A percentile compares a stretch with the other conserved stretches of the same genome.
Conservation (phyloP, 2,329 filamentous ascomycete genomes). For the Periconia sp. region DNA sequence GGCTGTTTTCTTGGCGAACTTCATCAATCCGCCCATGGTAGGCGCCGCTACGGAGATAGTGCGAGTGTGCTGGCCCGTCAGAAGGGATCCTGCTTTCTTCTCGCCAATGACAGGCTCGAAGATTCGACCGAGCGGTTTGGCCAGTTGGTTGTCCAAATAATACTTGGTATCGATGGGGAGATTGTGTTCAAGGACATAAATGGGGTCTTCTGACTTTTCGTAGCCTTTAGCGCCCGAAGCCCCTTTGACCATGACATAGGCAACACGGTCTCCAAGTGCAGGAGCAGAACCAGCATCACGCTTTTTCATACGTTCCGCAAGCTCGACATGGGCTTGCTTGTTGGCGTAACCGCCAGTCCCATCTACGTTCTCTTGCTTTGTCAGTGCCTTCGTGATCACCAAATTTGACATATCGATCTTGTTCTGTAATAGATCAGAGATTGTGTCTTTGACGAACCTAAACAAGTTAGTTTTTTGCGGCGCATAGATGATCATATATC, state of each 20-base stretch:
- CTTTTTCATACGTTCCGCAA: constrained; percentile 95
- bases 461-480: constrained; percentile 38
- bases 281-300: constrained; percentile 94
- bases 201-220: constrained; percentile 94
- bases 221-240: constrained; percentile 89
- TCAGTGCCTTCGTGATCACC: constrained; percentile 95
- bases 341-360: constrained; percentile 65
- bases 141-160: constrained; percentile 96
- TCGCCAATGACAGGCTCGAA: constrained; percentile 98
- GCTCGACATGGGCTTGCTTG: constrained; percentile 94
- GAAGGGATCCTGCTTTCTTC: constrained; percentile 80
- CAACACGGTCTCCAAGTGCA: constrained; percentile 89
- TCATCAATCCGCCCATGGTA: constrained; percentile 92
- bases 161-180: constrained; percentile 97
- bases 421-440: constrained; percentile 93
- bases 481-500: background rate
- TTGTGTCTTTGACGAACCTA: constrained; percentile 95
- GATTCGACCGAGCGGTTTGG: constrained; percentile 90
- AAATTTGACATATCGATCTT: constrained; percentile 99
- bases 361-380: constrained; percentile 59
- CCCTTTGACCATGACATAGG: constrained; percentile 96
- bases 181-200: constrained; percentile 96
- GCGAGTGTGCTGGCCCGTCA: constrained; percentile 94
- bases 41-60: constrained; percentile 90
- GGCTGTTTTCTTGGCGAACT: constrained; percentile 95